Base-by-base conservation (phyloP, 805 yeast species). In the Wickerhamiella musiphila region DNA sequence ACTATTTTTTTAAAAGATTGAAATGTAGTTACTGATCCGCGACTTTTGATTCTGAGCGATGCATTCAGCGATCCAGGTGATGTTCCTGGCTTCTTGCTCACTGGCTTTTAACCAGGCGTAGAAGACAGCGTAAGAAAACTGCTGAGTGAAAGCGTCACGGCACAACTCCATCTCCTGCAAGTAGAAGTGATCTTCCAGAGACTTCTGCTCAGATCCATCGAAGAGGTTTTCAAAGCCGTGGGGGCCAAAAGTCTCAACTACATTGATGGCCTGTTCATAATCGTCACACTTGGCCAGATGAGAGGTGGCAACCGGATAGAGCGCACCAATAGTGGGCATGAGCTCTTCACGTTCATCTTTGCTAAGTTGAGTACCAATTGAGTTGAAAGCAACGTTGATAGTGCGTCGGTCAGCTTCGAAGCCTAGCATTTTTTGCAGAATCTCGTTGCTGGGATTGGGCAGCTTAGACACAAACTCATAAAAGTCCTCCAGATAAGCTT, bases 51-150 rank as follows among this genome's bases (percentile, higher is more conserved):
- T 84, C 57, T 92, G 98, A 20, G 96, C 94, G 60, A 90, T 90
- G 63, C 99, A 90, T 61, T 90, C 99, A 31, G 96, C 94, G 35
- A 90, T 86, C 99, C 99, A 90, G n/a, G 96, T 82, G 43, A 90
- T 77, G 54, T 90, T 90, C 57, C 98, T 70, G 37, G 92, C 72
- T 57, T 90, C 99, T 58, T 92, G 98, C 57, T 90, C 98, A 50
- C 78, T 78, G 12, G 94, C 76, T 57, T 82, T 78, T 51, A 92
- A 68, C 93, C 94, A 90, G 5, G 94, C 94, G 90, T 94, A 90
- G 35, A 90, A 65, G 2, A 94, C 77, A 23, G 83, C 68, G 46
- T 78, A 68, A 12, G 94, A 73, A 56, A 90, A 90, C 56, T 86
- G 96, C 58, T 90, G 98, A 21, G 98, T 84, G 56, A 90, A 83